These are phyloP conservation scores for Venturia nashicola DNA, from an alignment of 2,329 filamentous ascomycete genomes.

Conservation along the genomic window DNA sequence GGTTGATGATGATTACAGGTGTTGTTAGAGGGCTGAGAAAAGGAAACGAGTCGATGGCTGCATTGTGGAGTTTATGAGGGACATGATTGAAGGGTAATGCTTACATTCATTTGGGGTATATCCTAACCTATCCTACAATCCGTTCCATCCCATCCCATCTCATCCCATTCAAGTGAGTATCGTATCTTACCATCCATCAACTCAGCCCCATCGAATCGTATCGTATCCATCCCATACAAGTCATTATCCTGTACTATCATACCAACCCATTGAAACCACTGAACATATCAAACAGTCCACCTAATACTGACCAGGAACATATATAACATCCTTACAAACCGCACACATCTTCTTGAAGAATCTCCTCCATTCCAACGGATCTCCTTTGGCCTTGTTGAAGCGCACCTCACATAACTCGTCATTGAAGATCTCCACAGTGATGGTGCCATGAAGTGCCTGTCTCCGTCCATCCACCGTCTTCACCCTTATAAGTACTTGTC, in stretches of 20 bases:
- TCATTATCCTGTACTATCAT: not conserved
- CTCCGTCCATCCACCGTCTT: conserved; percentile 60
- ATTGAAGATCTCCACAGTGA: conserved; percentile 56
- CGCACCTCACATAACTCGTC: conserved; percentile 67
- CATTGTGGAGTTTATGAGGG: too few relatives aligned
- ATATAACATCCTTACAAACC: conserved; percentile 75
- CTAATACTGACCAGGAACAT: conserved; percentile 15
- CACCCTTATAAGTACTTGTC: conserved; percentile 55
- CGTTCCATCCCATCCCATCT: too few relatives aligned
- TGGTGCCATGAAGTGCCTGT: conserved; percentile 62
- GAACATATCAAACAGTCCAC: not conserved
- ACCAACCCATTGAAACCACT: not conserved
- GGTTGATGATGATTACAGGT: too few relatives aligned
- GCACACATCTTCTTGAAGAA: conserved; percentile 95
- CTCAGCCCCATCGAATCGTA: too few relatives aligned
- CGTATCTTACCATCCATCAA: too few relatives aligned
- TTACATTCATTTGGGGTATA: too few relatives aligned
- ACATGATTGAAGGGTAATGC: too few relatives aligned
- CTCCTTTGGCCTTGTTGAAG: conserved; percentile 89
- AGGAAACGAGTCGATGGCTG: too few relatives aligned
- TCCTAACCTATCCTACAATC: too few relatives aligned
- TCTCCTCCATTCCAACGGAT: conserved; percentile 89
- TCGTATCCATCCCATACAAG: too few relatives aligned
- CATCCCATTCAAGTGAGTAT: too few relatives aligned
- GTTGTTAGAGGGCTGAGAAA: too few relatives aligned